Conservation (phyloP, 768 basidiomycete species). For the Russula griseocarnosa region DNA sequence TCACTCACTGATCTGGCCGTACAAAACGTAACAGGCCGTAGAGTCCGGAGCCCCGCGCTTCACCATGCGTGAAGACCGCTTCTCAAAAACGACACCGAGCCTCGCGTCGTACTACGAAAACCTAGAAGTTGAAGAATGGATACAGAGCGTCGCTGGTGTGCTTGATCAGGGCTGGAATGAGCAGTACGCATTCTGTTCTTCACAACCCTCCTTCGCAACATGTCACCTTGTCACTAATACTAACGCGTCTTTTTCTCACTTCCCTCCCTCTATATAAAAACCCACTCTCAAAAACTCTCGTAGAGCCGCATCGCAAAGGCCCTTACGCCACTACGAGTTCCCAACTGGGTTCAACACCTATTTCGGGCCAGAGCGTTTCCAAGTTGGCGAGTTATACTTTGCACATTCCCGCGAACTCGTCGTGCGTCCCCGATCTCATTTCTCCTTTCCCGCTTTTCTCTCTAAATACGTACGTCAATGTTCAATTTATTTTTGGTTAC, state of each 20-base stretch:
- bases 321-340: slow-evolving; percentile 82
- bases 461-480: not conserved
- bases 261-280: not conserved
- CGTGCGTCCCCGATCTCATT: slow-evolving; percentile 27
- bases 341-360: slow-evolving; percentile 86
- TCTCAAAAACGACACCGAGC: slow-evolving; percentile 66
- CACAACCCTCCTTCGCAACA: not conserved
- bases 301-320: slow-evolving; percentile 57
- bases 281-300: not conserved
- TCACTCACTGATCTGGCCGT: not conserved
- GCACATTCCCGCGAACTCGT: slow-evolving; percentile 48
- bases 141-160: slow-evolving; percentile 83
- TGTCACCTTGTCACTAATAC: not conserved
- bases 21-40: slow-evolving; percentile 50
- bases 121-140: slow-evolving; percentile 90
- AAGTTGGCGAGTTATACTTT: slow-evolving; percentile 88
- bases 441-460: not conserved
- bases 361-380: slow-evolving; percentile 78
- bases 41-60: slow-evolving; percentile 66
- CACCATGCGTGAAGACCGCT: slow-evolving; percentile 69
- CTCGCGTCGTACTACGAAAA: slow-evolving; percentile 80
- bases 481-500: too few species aligned
- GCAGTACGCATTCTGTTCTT: slow-evolving; percentile 47
- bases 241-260: not conserved
- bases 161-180: slow-evolving; percentile 86